Base-by-base conservation (phyloP, 352 stramenopile genomes). In the Globisporangium alternatum region DNA sequence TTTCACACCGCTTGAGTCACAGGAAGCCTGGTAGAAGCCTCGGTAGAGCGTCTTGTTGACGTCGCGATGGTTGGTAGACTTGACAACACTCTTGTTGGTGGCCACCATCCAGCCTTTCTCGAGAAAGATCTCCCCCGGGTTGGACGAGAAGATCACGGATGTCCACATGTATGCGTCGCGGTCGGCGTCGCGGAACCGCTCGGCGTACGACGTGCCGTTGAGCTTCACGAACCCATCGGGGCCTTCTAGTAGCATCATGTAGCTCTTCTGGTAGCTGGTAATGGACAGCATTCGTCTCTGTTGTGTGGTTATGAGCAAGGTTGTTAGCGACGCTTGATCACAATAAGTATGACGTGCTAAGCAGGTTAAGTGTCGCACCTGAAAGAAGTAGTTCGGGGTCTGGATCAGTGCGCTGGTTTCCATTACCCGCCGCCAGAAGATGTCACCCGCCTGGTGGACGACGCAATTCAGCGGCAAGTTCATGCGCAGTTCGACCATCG, bases 401-500 rank as follows among this genome's bases (percentile, higher is more conserved):
- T 41, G 62, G 47, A 39, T 78, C 70, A 47, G 37, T 59, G 21
- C 53, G 48, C 25, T 69, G 31, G 33, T 37, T 39, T 47, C 9
- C 1, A 62, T 39, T 4, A 22, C 12, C 9, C 22, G n/a, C 3
- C 28, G 41, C 41, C 56, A 62, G 1, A 62, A 3, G 15, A 30
- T 15, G 15, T 41, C 17, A 0, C 22, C 56, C 8, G 28, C 41
- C 9, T 35, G 9, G 10, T 30, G 25, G 5, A 31, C 28, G 10
- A 6, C n/a, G 43, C 56, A 62, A 10, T 21, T 4, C 25, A 62
- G 43, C 9, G 25, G 41, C 21, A 59, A 28, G 28, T 62, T 61
- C 5, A 70, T 54, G 17, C 76, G 56, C 59, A 80, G 51, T 47
- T 77, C 56, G 17, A 54, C 56, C 0, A 39, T 3, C 9, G n/a